phyloP scores from a whole-genome alignment of 495 filamentous ascomycete species.

The Xylaria cubensis region DNA sequence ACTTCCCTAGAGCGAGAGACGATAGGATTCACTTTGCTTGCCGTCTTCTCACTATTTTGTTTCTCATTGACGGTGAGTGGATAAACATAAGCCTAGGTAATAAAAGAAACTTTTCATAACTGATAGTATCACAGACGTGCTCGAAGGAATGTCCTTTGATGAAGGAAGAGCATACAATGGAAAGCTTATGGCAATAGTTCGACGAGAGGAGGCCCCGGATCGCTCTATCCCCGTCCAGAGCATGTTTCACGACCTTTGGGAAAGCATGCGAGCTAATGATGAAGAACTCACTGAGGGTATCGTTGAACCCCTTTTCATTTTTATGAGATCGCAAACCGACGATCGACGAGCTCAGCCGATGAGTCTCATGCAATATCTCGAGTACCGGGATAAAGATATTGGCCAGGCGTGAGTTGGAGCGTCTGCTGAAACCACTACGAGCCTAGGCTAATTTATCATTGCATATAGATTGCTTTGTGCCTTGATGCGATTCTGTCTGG shows the following conservation, averaged over 20 bases:
- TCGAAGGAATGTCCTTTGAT: constrained; percentile 50
- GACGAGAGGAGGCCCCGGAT: constrained; percentile 40
- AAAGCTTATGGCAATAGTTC: constrained; percentile 41
- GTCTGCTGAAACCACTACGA: background rate
- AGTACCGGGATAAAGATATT: constrained; percentile 44
- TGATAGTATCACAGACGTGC: constrained; percentile 35
- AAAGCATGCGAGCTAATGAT: constrained; percentile 45
- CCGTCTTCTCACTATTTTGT: constrained; percentile 42
- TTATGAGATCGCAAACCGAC: constrained; percentile 47
- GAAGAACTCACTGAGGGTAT: constrained; percentile 41
- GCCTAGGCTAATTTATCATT: background rate
- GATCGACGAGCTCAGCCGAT: constrained; percentile 23
- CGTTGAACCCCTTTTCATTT: constrained; percentile 42
- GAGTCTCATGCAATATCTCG: constrained; percentile 38
- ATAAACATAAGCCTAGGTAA: background rate
- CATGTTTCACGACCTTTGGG: constrained; percentile 48
- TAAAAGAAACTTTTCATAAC: background rate
- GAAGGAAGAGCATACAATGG: constrained; percentile 46
- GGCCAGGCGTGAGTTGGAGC: constrained; percentile 39
- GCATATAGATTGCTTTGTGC: constrained; percentile 28
- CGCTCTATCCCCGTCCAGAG: constrained; percentile 42
- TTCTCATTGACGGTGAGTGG: constrained; percentile 46
- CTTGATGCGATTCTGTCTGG: constrained; percentile 44
- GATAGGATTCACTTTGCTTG: constrained; percentile 47
- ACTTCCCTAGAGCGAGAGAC: constrained; percentile 46